Conservation (phyloP, 495 filamentous ascomycete species). For the Darksidea phi region DNA sequence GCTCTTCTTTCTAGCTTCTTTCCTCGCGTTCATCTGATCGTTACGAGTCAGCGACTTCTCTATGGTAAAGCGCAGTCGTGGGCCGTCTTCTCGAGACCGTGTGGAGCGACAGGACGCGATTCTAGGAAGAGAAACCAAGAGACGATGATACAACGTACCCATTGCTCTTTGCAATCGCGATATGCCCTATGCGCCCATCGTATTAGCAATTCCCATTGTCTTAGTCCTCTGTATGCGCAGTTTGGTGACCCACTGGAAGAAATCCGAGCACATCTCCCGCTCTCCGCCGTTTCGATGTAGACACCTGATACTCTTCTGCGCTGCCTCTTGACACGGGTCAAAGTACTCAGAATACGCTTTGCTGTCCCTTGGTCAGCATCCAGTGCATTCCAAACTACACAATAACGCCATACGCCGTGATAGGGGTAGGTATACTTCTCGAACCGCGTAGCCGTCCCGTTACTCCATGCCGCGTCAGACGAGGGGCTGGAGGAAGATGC, state of each 20-base stretch:
- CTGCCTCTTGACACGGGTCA: constrained; percentile 94
- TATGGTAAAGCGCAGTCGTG: background rate
- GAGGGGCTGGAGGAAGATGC: background rate
- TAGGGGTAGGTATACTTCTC: constrained; percentile 15
- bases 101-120: background rate
- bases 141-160: constrained; percentile 58
- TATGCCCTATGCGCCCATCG: constrained; percentile 64
- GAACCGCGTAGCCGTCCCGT: constrained; percentile 23
- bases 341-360: constrained; percentile 83
- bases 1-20: constrained; percentile 28
- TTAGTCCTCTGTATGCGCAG: background rate
- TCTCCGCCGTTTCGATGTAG: constrained; percentile 83
- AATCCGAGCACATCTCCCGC: constrained; percentile 83
- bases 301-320: constrained; percentile 78
- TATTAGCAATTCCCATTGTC: constrained; percentile 14
- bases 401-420: too few relatives aligned
- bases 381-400: background rate
- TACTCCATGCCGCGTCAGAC: constrained; percentile 13
- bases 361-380: constrained; percentile 46
- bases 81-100: background rate
- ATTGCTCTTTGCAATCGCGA: constrained; percentile 89
- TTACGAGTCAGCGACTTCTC: constrained; percentile 24
- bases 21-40: constrained; percentile 24
- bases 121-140: background rate
- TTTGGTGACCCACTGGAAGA: constrained; percentile 68